Conservation (phyloP, 2,329 filamentous ascomycete genomes). For the Didymosphaeria variabile region DNA sequence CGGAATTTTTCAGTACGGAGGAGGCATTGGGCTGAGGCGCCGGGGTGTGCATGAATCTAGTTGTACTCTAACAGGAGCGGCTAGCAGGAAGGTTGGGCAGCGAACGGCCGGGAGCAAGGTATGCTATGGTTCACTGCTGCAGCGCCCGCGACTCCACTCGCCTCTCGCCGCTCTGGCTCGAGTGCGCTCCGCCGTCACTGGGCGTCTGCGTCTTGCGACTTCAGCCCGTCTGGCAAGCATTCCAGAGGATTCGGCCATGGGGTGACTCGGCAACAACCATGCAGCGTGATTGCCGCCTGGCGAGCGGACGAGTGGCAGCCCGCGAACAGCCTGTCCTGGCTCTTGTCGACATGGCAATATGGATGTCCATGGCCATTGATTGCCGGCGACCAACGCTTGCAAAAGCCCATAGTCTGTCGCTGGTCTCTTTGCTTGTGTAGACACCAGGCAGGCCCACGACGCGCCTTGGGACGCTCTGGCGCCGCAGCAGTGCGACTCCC, state of each 20-base stretch:
- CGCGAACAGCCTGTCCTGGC: background rate
- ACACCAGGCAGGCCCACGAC: too few species aligned
- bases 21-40: slow-evolving; percentile 17
- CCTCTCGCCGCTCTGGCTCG: too few species aligned
- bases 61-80: slow-evolving; percentile 11
- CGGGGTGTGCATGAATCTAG: slow-evolving; percentile 18
- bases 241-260: slow-evolving; percentile 15
- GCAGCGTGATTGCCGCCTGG: background rate
- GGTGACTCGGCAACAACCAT: slow-evolving; percentile 16
- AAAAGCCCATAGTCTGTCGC: slow-evolving; percentile 1
- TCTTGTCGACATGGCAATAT: slow-evolving; percentile 17
- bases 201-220: background rate
- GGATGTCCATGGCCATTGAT: slow-evolving; percentile 8
- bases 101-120: slow-evolving; percentile 5
- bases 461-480: too few species aligned
- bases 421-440: background rate
- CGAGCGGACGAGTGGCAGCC: slow-evolving; percentile 7
- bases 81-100: slow-evolving; percentile 2
- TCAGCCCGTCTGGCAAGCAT: background rate
- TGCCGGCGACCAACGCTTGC: background rate
- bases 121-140: slow-evolving; percentile 8
- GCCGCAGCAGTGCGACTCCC: slow-evolving; percentile 13
- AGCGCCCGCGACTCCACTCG: background rate
- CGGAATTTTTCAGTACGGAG: slow-evolving; percentile 17
- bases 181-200: background rate